phyloP scores from a whole-genome alignment of 306 rosid species.

The Mimosa bimucronata region DNA sequence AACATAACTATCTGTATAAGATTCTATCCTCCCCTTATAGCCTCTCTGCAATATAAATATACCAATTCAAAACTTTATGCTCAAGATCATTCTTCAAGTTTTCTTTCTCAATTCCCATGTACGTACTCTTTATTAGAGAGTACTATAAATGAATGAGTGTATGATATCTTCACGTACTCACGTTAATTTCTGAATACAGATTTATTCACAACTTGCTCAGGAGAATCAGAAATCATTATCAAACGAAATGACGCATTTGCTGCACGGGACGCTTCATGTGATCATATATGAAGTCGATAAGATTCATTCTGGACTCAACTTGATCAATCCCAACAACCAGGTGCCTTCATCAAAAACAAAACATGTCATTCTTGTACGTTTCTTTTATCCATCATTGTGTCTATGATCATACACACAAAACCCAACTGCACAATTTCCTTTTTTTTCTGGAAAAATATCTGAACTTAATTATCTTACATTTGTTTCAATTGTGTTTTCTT shows the following conservation, averaged over 20 bases:
- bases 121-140: not conserved
- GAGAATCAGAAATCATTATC: not conserved
- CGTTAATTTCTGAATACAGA: not conserved
- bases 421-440: not conserved
- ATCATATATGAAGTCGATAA: conserved; percentile 58
- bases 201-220: not conserved
- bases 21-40: not conserved
- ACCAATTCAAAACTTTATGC: not conserved
- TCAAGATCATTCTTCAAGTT: not conserved
- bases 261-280: conserved; percentile 70
- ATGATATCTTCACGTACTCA: not conserved
- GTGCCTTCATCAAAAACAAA: conserved; percentile 34
- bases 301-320: conserved; percentile 46
- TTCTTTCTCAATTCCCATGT: not conserved
- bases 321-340: conserved; percentile 41
- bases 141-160: not conserved
- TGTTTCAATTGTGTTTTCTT: not conserved
- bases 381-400: not conserved
- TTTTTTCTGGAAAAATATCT: not conserved
- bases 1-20: not conserved
- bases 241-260: conserved; percentile 33
- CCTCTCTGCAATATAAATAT: conserved; percentile 25
- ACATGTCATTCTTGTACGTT: conserved; percentile 3
- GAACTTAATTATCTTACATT: conserved; percentile 17
- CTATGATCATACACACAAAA: not conserved